phyloP scores from a whole-genome alignment of 148 eudicot species.

The Hydrangea macrophylla region DNA sequence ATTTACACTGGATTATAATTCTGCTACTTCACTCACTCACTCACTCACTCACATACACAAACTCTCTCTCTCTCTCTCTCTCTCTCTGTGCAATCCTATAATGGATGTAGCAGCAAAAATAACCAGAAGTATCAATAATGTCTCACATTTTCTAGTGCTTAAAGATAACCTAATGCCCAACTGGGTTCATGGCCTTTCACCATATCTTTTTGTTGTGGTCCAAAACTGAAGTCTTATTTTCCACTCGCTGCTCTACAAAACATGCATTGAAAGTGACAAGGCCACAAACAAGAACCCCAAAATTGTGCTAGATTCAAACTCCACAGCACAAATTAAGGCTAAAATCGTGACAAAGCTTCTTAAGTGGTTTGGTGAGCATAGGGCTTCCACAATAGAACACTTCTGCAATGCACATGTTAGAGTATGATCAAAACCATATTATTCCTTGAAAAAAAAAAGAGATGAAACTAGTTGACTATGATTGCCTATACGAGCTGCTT shows the following conservation, averaged over 20 bases:
- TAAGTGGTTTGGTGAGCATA: too few relatives aligned
- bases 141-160: neutral
- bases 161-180: conserved; percentile 4
- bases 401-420: too few relatives aligned
- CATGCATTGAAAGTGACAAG: conserved; percentile 18
- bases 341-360: too few relatives aligned
- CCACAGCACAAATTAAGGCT: conserved; percentile 2
- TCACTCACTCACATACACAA: too few relatives aligned
- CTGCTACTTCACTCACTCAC: neutral
- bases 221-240: neutral
- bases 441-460: too few relatives aligned
- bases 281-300: conserved; percentile 10
- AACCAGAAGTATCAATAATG: conserved; percentile 4
- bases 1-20: conserved; percentile 1
- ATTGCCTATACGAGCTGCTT: too few relatives aligned
- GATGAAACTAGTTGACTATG: too few relatives aligned
- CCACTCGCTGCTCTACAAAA: conserved; percentile 10
- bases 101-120: conserved; percentile 12
- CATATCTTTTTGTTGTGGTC: neutral
- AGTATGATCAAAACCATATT: too few relatives aligned
- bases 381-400: too few relatives aligned
- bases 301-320: conserved; percentile 2
- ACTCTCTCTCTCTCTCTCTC: too few relatives aligned
- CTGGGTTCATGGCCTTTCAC: neutral
- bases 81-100: neutral